These are phyloP conservation scores for Cercospora zeina DNA, from an alignment of 2,329 filamentous ascomycete genomes.

Conservation along the genomic window DNA sequence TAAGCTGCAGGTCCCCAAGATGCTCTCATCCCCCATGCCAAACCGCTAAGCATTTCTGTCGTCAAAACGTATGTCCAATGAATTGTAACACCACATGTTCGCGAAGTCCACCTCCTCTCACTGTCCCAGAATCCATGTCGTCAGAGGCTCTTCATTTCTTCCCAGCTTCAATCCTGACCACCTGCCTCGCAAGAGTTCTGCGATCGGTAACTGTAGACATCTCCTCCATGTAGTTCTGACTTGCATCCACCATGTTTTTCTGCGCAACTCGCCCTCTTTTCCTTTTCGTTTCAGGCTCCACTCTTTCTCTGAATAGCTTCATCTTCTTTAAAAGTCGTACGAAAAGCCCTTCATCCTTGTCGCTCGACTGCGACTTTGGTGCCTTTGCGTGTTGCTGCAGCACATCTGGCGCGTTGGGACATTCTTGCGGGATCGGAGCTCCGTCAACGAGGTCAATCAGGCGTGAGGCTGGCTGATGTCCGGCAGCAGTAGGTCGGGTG, in stretches of 20 bases:
- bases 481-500: background rate
- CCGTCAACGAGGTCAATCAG: background rate
- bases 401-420: constrained; percentile 1
- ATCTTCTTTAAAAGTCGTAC: background rate
- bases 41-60: background rate
- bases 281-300: background rate
- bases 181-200: background rate
- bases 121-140: background rate
- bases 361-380: background rate
- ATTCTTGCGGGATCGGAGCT: background rate
- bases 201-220: background rate
- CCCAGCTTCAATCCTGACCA: background rate
- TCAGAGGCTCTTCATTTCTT: background rate
- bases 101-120: background rate
- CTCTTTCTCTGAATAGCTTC: background rate
- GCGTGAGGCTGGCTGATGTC: background rate
- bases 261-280: background rate
- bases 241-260: background rate
- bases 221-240: background rate
- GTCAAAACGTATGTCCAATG: background rate
- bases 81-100: background rate
- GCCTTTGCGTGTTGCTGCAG: background rate
- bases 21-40: background rate
- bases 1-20: background rate
- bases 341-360: background rate